Conservation (phyloP, 2,329 filamentous ascomycete species). For the Zymoseptoria passerinii region DNA sequence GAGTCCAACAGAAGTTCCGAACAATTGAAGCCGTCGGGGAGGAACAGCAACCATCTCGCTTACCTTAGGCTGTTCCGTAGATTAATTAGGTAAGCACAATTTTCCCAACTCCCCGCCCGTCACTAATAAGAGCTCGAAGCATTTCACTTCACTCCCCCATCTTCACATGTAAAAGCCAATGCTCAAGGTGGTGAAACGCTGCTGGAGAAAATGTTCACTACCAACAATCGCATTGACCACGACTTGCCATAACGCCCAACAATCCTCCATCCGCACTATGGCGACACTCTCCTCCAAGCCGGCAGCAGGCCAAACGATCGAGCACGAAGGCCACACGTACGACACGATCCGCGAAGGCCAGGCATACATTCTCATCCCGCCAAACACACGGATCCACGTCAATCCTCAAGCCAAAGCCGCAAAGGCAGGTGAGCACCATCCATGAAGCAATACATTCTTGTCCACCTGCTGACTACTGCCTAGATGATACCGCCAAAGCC, state of each 20-base stretch:
- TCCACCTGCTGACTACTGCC: conserved; percentile 2
- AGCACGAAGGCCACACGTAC: conserved; percentile 28
- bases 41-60: neutral
- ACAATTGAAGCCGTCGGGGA: too few species aligned
- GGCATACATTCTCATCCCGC: conserved; percentile 59
- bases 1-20: neutral
- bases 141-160: neutral
- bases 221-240: neutral
- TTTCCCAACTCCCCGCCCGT: neutral
- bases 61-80: neutral
- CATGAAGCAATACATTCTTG: conserved; percentile 22
- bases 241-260: neutral
- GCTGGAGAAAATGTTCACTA: neutral
- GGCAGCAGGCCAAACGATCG: conserved; percentile 24
- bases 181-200: neutral
- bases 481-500: conserved; percentile 41
- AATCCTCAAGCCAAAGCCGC: conserved; percentile 38
- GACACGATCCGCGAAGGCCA: conserved; percentile 57
- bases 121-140: neutral
- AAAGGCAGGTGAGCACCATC: conserved; percentile 14
- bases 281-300: conserved; percentile 17
- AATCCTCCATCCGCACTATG: neutral
- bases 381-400: conserved; percentile 40
- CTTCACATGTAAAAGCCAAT: neutral
- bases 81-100: neutral